Base-by-base conservation (phyloP, 306 rosid genomes). In the Medicago ruthenica region DNA sequence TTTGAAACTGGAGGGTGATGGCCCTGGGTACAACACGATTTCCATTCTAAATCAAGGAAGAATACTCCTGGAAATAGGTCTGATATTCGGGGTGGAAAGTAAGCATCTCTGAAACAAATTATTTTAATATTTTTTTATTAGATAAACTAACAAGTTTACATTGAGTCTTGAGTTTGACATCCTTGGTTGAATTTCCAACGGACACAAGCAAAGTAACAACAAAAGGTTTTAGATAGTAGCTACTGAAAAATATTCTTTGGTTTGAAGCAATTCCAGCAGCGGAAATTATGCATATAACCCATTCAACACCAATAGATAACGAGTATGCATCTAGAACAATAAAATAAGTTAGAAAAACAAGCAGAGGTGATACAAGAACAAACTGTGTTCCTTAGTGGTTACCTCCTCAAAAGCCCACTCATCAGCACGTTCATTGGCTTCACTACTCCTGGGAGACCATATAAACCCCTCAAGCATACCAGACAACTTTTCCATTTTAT, bases 361-460 rank as follows among this genome's bases (percentile, higher is more conserved):
- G 69, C 57, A 77, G 80, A 18, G 54, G 24, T 50, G 21, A 24
- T 37, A 54, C 37, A 65, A 54, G 71, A 59, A 67, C 51, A 71
- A 72, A 74, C 34, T 44, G 76, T 6, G 42, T 20, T 48, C 20
- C 55, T 80, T 39, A 63, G 79, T 58, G 50, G 77, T 81, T 87
- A 95, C 99, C 97, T 95, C 97, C 84, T 92, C 99, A 78, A 79
- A 85, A 84, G 91, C 83, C 97, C 97, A 95, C 71, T 85, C 89
- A 77, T 89, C 88, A 6, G 62, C 12, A 24, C 24, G 82, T 16
- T 86, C 78, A 80, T 84, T 86, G 74, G 82, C 70, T 67, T 82
- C 88, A 80, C 85, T 71, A 74, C 82, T 73, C 81, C 73, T 87
- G 45, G 96, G 97, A 77, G 96, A 86, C 93, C 94, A 89, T 79